phyloP scores from a whole-genome alignment of 2,329 filamentous ascomycete genomes.

The Sclerotinia spermophila region DNA sequence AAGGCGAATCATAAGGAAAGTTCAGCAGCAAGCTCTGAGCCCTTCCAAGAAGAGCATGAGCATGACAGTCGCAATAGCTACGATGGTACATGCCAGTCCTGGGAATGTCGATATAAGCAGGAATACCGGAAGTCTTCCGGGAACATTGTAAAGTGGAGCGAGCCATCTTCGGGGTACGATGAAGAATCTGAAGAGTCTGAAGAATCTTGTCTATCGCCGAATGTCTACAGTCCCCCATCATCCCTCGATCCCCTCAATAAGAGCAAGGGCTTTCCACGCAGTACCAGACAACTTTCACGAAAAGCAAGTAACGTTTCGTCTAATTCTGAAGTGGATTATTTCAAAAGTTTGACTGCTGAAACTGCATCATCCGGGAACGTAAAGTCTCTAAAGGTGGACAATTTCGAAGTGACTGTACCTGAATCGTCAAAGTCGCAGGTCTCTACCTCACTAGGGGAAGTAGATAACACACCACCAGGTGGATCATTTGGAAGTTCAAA shows the following conservation, averaged over 20 bases:
- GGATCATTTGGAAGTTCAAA: constrained; percentile 9
- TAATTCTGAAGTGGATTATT: not conserved
- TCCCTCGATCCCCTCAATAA: constrained; percentile 1
- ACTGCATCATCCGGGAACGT: not conserved
- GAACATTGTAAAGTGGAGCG: constrained; percentile 12
- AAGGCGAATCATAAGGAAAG: not conserved
- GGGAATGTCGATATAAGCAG: constrained; percentile 13
- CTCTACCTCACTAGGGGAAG: not conserved
- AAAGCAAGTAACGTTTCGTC: not conserved
- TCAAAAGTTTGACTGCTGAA: not conserved
- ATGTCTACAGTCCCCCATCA: not conserved
- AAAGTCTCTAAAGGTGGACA: too few species aligned
- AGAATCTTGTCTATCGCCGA: not conserved
- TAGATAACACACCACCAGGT: not conserved
- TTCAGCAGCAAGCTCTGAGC: not conserved
- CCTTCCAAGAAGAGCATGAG: not conserved
- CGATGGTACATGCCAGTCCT: constrained; percentile 8
- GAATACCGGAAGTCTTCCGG: constrained; percentile 7
- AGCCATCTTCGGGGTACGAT: not conserved
- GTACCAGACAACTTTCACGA: not conserved
- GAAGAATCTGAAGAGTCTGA: not conserved
- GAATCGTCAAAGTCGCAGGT: not conserved
- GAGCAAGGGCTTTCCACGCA: not conserved
- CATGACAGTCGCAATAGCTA: not conserved
- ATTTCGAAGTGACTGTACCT: not conserved